Evolutionary conservation across 2,329 filamentous ascomycete species (phyloP).

Genomic region (Ceratocystis smalleyi): DNA sequence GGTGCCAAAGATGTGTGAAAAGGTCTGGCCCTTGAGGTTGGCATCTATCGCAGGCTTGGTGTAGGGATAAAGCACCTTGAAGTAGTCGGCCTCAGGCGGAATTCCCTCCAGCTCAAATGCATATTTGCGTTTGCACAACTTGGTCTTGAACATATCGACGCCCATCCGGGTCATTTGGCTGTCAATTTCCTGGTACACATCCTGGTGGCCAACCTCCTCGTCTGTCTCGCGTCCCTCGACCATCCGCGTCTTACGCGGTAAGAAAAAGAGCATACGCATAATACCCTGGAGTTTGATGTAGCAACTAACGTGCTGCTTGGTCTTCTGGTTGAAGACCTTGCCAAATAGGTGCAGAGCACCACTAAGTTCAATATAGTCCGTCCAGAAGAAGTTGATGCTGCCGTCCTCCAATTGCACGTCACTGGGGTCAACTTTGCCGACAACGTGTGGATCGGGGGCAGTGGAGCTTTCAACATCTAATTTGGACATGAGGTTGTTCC

Average conservation of each 20-base stretch:
- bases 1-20: constrained; percentile 82
- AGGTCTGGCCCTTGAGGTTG: constrained; percentile 66
- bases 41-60: constrained; percentile 49
- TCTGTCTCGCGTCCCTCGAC: constrained; percentile 49
- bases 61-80: constrained; percentile 94
- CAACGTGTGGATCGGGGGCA: constrained; percentile 37
- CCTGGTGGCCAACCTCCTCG: constrained; percentile 69
- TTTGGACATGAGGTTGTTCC: constrained; percentile 74
- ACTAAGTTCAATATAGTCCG: constrained; percentile 84
- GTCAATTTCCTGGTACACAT: constrained; percentile 84
- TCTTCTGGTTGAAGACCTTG: constrained; percentile 83
- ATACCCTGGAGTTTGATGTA: constrained; percentile 96
- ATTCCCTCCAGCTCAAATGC: constrained; percentile 83
- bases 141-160: constrained; percentile 86
- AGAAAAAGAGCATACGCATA: constrained; percentile 77
- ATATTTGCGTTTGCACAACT: constrained; percentile 77
- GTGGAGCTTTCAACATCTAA: constrained; percentile 66
- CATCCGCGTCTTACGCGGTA: constrained; percentile 54
- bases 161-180: constrained; percentile 73
- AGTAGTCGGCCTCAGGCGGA: constrained; percentile 76
- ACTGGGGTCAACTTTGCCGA: constrained; percentile 65
- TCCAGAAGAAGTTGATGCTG: constrained; percentile 89
- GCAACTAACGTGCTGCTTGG: constrained; percentile 65
- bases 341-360: constrained; percentile 88
- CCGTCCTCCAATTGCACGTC: constrained; percentile 91